phyloP scores from a whole-genome alignment of 306 rosid species.

The Casuarina cunninghamiana region DNA sequence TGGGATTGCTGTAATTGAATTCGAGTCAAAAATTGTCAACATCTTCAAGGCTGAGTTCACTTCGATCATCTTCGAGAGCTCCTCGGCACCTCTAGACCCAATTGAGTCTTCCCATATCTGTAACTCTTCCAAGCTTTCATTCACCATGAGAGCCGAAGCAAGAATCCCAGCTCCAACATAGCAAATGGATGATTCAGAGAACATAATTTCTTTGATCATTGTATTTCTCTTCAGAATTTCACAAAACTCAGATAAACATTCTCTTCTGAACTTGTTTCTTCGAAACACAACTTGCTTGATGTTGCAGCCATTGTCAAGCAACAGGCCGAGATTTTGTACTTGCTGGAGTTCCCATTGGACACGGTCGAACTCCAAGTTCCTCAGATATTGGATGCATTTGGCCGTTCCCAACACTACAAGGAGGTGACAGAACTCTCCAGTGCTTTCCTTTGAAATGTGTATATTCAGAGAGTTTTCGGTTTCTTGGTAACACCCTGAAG shows the following conservation, averaged over 20 bases:
- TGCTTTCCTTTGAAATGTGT: constrained; percentile 54
- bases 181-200: constrained; percentile 73
- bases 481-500: constrained; percentile 68
- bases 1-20: constrained; percentile 70
- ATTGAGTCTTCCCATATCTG: constrained; percentile 96
- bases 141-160: constrained; percentile 73
- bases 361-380: constrained; percentile 77
- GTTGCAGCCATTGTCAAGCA: constrained; percentile 44
- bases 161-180: constrained; percentile 63
- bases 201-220: constrained; percentile 74
- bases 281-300: constrained; percentile 56
- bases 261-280: constrained; percentile 60
- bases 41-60: constrained; percentile 71
- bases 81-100: constrained; percentile 91
- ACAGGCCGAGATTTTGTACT: constrained; percentile 40
- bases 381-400: constrained; percentile 40
- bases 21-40: constrained; percentile 74
- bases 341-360: constrained; percentile 64
- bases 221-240: constrained; percentile 49
- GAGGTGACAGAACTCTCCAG: constrained; percentile 48
- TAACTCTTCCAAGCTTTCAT: constrained; percentile 71
- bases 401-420: constrained; percentile 48
- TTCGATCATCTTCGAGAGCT: constrained; percentile 92
- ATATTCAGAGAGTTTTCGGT: constrained; percentile 77
- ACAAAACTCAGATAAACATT: constrained; percentile 51